These are phyloP conservation scores for Coemansia sp. DNA, from an alignment of 192 early-diverging fungal species.

Conservation along the genomic window DNA sequence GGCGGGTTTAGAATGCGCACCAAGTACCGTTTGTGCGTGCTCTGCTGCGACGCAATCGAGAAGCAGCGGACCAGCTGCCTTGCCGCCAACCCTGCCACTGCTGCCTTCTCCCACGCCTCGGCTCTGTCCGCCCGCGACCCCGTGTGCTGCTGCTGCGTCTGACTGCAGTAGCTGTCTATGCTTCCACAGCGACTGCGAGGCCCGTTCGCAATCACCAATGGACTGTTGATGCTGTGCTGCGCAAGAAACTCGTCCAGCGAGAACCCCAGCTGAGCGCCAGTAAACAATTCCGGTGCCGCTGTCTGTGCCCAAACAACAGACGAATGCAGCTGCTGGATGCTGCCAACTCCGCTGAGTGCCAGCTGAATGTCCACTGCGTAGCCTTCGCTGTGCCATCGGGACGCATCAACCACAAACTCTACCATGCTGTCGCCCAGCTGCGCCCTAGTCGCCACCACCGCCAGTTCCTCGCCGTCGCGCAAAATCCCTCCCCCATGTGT, in stretches of 20 bases:
- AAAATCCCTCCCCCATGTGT: constrained; percentile 44
- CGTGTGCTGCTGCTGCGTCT: neutral
- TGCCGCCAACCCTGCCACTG: constrained; percentile 13
- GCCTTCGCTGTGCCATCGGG: constrained; percentile 19
- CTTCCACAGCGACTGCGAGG: too few species aligned
- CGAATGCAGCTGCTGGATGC: constrained; percentile 7
- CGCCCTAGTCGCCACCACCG: constrained; percentile 28
- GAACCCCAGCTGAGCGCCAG: constrained; percentile 9
- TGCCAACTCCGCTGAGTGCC: constrained; percentile 1
- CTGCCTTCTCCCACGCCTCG: neutral
- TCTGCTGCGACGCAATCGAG: constrained; percentile 20
- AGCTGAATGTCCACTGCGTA: constrained; percentile 10
- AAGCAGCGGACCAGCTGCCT: constrained; percentile 37
- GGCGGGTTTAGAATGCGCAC: constrained; percentile 45
- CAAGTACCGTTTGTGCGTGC: constrained; percentile 16
- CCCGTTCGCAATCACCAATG: too few species aligned
- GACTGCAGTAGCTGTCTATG: neutral
- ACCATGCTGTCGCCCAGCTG: constrained; percentile 23
- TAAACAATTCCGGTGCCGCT: constrained; percentile 42
- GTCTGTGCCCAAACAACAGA: constrained; percentile 14
- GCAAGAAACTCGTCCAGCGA: constrained; percentile 5
- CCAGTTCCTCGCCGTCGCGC: constrained; percentile 41
- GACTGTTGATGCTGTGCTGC: neutral
- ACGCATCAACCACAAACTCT: constrained; percentile 43
- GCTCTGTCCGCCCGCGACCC: neutral